A percentile compares a stretch with the other conserved stretches of the same genome.
Conservation (phyloP, 2,329 filamentous ascomycete species). For the Pseudocercospora macadamiae region DNA sequence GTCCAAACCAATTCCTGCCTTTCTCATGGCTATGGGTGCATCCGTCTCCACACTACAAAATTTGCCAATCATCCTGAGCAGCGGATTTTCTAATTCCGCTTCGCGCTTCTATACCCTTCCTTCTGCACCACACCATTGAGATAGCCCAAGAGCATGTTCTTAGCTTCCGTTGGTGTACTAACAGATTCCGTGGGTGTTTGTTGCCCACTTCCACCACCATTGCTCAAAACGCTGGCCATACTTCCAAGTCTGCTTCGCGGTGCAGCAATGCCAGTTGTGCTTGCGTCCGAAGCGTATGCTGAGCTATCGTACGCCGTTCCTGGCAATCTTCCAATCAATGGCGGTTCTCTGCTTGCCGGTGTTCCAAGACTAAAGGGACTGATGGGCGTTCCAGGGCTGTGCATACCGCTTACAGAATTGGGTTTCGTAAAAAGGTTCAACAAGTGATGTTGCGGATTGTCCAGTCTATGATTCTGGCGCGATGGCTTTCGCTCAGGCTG, state of each 20-base stretch:
- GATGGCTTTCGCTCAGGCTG: conserved; percentile 25
- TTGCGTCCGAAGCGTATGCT: background rate
- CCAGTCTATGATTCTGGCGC: conserved; percentile 14
- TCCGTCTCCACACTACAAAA: too few relatives aligned
- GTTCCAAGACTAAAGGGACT: conserved; percentile 38
- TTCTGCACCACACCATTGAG: conserved; percentile 41
- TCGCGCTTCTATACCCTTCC: conserved; percentile 28
- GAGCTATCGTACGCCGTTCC: conserved; percentile 9
- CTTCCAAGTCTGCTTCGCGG: conserved; percentile 28
- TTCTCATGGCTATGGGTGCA: too few relatives aligned
- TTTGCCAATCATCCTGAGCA: too few relatives aligned
- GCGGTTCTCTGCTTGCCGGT: conserved; percentile 22
- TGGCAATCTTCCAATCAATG: conserved; percentile 14
- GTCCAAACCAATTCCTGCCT: too few relatives aligned
- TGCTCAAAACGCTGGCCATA: conserved; percentile 27
- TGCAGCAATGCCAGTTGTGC: background rate
- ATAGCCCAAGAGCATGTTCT: conserved; percentile 41
- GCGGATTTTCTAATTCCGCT: background rate
- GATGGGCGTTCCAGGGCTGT: conserved; percentile 35
- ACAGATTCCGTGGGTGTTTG: conserved; percentile 21
- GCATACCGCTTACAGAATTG: conserved; percentile 10
- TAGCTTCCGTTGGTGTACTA: conserved; percentile 38
- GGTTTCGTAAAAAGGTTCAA: conserved; percentile 36
- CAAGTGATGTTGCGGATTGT: conserved; percentile 29
- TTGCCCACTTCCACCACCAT: conserved; percentile 28